phyloP scores from a whole-genome alignment of 192 early-diverging fungal species.

The Coemansia javaensis region DNA sequence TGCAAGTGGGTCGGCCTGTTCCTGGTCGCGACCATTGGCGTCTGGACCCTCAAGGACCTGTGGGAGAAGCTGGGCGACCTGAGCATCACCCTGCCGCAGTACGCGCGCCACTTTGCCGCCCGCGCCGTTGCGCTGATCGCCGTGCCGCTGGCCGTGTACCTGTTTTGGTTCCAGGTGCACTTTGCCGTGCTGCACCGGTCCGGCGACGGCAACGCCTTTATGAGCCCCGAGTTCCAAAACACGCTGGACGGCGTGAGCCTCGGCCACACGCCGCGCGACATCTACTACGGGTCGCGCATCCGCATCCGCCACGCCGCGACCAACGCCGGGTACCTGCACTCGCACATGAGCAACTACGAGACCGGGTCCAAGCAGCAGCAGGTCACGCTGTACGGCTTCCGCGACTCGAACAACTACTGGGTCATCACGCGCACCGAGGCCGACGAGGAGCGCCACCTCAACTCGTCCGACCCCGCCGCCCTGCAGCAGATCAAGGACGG shows the following conservation, averaged over 20 bases:
- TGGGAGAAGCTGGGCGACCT: constrained; percentile 79
- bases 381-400: constrained; percentile 72
- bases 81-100: constrained; percentile 52
- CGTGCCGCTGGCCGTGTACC: constrained; percentile 73
- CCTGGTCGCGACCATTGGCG: constrained; percentile 77
- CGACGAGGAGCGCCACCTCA: constrained; percentile 16
- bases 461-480: constrained; percentile 32
- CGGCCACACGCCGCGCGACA: constrained; percentile 44
- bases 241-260: constrained; percentile 62
- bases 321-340: constrained; percentile 50
- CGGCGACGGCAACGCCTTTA: constrained; percentile 91
- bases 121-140: constrained; percentile 78
- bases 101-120: constrained; percentile 70
- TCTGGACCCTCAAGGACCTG: constrained; percentile 76
- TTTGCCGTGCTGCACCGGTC: constrained; percentile 70
- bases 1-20: constrained; percentile 96
- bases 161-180: constrained; percentile 85
- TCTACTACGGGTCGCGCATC: constrained; percentile 48
- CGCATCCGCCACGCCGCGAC: constrained; percentile 48
- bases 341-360: constrained; percentile 62
- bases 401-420: constrained; percentile 87
- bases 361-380: constrained; percentile 74
- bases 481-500: constrained; percentile 57
- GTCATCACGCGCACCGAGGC: constrained; percentile 42
- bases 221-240: constrained; percentile 85